Percentiles rank a stretch among this genome's conserved stretches.
phyloP scores from a whole-genome alignment of 441 rosid species.

The Adansonia madagascariensis region DNA sequence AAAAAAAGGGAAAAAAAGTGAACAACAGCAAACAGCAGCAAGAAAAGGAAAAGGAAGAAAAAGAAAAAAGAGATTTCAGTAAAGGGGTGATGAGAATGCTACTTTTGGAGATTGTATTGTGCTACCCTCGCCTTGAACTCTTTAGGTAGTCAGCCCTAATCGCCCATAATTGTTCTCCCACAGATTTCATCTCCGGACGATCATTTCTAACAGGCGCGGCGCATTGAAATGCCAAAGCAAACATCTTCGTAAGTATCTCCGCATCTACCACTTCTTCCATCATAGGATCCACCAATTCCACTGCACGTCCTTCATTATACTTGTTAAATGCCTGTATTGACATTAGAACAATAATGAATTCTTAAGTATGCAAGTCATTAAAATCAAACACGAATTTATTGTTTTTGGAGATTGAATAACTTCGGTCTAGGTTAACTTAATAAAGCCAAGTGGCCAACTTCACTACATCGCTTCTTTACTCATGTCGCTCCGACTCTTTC shows the following conservation, averaged over 20 bases:
- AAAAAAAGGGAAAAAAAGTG: background rate
- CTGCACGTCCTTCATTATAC: constrained; percentile 60
- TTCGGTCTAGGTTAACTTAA: background rate
- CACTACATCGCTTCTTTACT: background rate
- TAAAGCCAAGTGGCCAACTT: background rate
- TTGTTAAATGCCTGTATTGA: constrained; percentile 67
- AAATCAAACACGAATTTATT: background rate
- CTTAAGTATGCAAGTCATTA: background rate
- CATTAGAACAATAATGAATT: background rate
- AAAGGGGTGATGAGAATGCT: background rate
- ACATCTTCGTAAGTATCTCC: constrained; percentile 59
- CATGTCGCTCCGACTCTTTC: background rate
- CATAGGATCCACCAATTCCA: constrained; percentile 62
- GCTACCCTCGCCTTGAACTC: constrained; percentile 37
- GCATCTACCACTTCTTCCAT: constrained; percentile 59
- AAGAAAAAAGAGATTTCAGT: background rate
- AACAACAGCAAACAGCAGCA: background rate
- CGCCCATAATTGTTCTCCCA: constrained; percentile 83
- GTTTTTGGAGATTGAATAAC: background rate
- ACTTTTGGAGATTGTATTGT: background rate
- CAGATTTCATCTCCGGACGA: constrained; percentile 85
- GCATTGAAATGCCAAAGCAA: constrained; percentile 80
- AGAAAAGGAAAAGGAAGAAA: background rate
- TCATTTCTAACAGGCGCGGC: constrained; percentile 81
- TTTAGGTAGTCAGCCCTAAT: constrained; percentile 76